Evolutionary conservation across 352 stramenopile genomes (phyloP).

Genomic region (Nothophytophthora sp.): DNA sequence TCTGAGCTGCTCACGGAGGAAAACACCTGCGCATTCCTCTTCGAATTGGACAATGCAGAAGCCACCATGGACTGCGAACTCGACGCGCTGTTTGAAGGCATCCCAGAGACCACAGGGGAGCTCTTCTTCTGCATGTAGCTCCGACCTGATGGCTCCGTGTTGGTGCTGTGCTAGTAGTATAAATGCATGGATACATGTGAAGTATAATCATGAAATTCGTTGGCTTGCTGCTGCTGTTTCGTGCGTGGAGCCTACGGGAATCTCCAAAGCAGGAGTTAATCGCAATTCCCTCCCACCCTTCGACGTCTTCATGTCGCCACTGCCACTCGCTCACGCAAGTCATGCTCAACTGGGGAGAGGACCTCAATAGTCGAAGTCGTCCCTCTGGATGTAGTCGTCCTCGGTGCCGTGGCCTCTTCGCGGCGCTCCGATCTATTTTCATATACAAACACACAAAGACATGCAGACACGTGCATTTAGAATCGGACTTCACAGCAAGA

Average conservation of each 20-base stretch:
- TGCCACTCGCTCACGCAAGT: too few species aligned
- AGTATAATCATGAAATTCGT: too few species aligned
- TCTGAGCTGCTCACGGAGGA: constrained; percentile 3
- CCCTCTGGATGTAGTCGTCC: constrained; percentile 27
- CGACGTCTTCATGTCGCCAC: too few species aligned
- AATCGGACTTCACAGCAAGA: constrained; percentile 7
- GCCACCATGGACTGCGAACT: constrained; percentile 5
- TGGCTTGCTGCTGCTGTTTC: too few species aligned
- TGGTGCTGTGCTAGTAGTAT: too few species aligned
- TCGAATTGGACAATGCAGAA: neutral
- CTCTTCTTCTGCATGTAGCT: constrained; percentile 2
- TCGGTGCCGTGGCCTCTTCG: constrained; percentile 14
- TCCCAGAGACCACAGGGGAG: neutral
- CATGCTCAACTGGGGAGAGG: too few species aligned
- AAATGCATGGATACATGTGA: too few species aligned
- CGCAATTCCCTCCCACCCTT: too few species aligned
- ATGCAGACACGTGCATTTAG: constrained; percentile 3
- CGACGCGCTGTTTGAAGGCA: constrained; percentile 5
- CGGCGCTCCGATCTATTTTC: constrained; percentile 33
- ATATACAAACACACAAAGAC: constrained; percentile 11
- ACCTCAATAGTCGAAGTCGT: constrained; percentile 31
- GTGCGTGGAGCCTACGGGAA: too few species aligned
- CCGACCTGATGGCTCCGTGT: too few species aligned
- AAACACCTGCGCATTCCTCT: constrained; percentile 7
- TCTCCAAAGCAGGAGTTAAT: too few species aligned